Percentiles rank a stretch among this genome's conserved stretches.
phyloP scores from a whole-genome alignment of 2,329 filamentous ascomycete genomes.

The Geosmithia putterillii region DNA sequence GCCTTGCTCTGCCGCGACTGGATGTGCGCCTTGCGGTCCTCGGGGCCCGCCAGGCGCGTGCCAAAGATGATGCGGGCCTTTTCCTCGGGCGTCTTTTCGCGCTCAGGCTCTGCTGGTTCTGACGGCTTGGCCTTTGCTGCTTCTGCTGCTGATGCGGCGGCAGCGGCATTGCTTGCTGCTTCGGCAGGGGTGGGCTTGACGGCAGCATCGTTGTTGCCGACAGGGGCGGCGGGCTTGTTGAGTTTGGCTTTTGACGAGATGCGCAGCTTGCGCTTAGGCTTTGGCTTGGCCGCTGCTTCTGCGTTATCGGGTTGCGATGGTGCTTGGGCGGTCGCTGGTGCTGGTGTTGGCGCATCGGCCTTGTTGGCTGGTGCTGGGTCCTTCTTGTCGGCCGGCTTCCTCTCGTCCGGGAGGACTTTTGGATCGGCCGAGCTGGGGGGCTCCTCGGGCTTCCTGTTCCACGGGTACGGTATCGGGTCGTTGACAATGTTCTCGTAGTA shows the following conservation, averaged over 20 bases:
- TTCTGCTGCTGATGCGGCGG: constrained; percentile 3
- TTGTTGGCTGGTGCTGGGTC: background rate
- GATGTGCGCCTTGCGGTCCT: constrained; percentile 50
- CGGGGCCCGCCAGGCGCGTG: constrained; percentile 61
- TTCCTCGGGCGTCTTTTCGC: constrained; percentile 36
- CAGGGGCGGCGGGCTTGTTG: background rate
- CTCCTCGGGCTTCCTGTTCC: constrained; percentile 26
- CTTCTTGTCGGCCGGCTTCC: constrained; percentile 3
- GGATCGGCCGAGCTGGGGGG: constrained; percentile 25
- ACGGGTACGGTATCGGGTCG: constrained; percentile 26
- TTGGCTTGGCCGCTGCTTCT: constrained; percentile 10
- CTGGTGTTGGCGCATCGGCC: background rate
- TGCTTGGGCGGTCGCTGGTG: constrained; percentile 7
- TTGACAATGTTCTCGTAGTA: constrained; percentile 49
- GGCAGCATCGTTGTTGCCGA: background rate
- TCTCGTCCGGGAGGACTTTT: constrained; percentile 7
- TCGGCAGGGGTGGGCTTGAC: constrained; percentile 3
- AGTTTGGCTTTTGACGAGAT: background rate
- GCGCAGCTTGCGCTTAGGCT: constrained; percentile 14
- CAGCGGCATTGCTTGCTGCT: background rate
- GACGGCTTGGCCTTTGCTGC: constrained; percentile 3
- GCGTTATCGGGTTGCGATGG: background rate
- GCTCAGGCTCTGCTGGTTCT: constrained; percentile 14
- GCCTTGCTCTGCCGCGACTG: constrained; percentile 45
- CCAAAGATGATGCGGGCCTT: constrained; percentile 67